Conservation (phyloP, 768 basidiomycete species). For the Lentinula sp. region DNA sequence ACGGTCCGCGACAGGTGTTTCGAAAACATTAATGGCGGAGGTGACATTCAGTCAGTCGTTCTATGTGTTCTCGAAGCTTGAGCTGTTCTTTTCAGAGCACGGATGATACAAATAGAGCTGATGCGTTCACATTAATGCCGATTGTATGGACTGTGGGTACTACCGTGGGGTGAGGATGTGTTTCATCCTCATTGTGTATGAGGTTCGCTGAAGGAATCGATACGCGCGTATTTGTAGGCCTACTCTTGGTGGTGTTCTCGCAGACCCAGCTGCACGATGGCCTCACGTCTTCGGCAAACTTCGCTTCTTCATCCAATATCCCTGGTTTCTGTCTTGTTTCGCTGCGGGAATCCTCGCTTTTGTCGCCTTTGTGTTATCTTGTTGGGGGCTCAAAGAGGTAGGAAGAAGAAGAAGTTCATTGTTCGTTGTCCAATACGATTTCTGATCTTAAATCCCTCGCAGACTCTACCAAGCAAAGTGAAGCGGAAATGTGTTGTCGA, state of each 20-base stretch:
- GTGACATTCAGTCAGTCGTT: conserved; percentile 10
- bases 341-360: conserved; percentile 18
- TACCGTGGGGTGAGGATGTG: conserved; percentile 17
- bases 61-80: background rate
- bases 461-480: conserved; percentile 9
- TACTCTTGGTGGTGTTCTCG: conserved; percentile 26
- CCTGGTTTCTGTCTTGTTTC: conserved; percentile 31
- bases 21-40: conserved; percentile 26
- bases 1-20: conserved; percentile 12
- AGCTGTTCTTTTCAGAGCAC: conserved; percentile 14
- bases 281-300: conserved; percentile 18
- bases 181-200: background rate
- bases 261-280: conserved; percentile 22
- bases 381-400: conserved; percentile 23
- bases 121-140: conserved; percentile 22
- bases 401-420: background rate
- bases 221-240: conserved; percentile 12
- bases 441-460: conserved; percentile 9
- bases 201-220: background rate
- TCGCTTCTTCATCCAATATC: conserved; percentile 21
- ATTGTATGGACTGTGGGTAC: conserved; percentile 21
- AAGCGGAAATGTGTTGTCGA: background rate
- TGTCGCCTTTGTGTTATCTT: conserved; percentile 15
- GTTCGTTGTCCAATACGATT: background rate
- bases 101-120: conserved; percentile 20